phyloP scores from a whole-genome alignment of 106 monocot genomes.

The Dendrobium huoshanense region DNA sequence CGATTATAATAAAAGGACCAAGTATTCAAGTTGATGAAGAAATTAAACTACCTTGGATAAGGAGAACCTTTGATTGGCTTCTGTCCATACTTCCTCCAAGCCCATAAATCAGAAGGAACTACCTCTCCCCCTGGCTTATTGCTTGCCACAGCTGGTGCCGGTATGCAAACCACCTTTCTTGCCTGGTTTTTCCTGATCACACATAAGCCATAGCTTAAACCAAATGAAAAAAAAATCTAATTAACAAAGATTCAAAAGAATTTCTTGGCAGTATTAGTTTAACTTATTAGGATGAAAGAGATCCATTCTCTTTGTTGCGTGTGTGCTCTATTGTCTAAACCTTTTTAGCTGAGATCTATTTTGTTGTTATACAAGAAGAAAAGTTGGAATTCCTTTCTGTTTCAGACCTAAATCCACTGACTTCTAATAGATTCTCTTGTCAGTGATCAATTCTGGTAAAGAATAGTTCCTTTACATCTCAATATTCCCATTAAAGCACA shows the following conservation, averaged over 20 bases:
- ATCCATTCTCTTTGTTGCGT: neutral
- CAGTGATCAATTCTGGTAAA: neutral
- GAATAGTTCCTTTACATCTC: neutral
- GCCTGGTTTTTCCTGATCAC: conserved; percentile 76
- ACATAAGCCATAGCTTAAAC: neutral
- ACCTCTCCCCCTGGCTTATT: conserved; percentile 60
- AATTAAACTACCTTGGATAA: conserved; percentile 8
- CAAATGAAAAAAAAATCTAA: neutral
- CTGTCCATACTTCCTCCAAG: conserved; percentile 15
- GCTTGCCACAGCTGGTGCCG: conserved; percentile 55
- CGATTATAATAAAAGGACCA: neutral
- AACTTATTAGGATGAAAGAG: neutral
- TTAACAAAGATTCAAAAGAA: neutral
- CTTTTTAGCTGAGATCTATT: neutral
- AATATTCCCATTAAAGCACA: neutral
- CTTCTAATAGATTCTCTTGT: too few relatives aligned
- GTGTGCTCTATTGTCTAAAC: neutral
- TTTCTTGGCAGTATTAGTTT: neutral
- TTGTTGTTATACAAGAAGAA: neutral
- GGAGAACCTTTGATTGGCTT: conserved; percentile 13
- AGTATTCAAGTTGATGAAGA: neutral
- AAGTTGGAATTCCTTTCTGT: neutral
- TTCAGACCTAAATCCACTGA: neutral
- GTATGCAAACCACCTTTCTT: conserved; percentile 91
- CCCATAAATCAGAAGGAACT: conserved; percentile 75